Base-by-base conservation (phyloP, 345 rosid species). In the Brassica cretica region DNA sequence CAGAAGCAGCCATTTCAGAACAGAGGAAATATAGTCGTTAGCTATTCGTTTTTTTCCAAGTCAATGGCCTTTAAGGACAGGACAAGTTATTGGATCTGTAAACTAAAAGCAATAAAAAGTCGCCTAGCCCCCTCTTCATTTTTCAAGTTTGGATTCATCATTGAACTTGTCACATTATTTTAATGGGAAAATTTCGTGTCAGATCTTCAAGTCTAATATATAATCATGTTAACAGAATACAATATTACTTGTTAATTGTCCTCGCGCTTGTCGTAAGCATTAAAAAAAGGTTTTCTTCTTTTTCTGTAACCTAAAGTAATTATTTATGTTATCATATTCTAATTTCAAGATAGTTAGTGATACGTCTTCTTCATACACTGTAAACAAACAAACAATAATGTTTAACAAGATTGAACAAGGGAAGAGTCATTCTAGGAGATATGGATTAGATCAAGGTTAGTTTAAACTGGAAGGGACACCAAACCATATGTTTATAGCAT, bases 371-470 rank as follows among this genome's bases (percentile, higher is more conserved):
- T 37, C 72, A 27, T 6, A 66, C 5, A 27, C 63, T 49, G 14
- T 18, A 53, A 19, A 9, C 33, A 66, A n/a, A 66, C 68, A 66
- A 59, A 51, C 14, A 14, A 72, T 46, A 60, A 68, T 68, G 67
- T 16, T 58, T 80, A 74, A 75, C 64, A 81, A 41, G 53, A 66
- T 61, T 71, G 70, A 70, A 71, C 69, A 51, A 79, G 74, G 18
- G 71, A 53, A 29, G 60, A 72, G 5, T 27, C 64, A 70, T 68
- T 53, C 9, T 53, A 18, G 60, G 24, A 7, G 19, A 8, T 55
- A 55, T 16, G 61, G n/a, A n/a, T n/a, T n/a, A n/a, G n/a, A n/a
- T n/a, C n/a, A n/a, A n/a, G n/a, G n/a, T n/a, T n/a, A n/a, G n/a
- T n/a, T n/a, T n/a, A n/a, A n/a, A n/a, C n/a, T n/a, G n/a, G n/a